These are phyloP conservation scores for Tylopilus subfusipes DNA, from an alignment of 768 basidiomycete species.

Conservation along the genomic window DNA sequence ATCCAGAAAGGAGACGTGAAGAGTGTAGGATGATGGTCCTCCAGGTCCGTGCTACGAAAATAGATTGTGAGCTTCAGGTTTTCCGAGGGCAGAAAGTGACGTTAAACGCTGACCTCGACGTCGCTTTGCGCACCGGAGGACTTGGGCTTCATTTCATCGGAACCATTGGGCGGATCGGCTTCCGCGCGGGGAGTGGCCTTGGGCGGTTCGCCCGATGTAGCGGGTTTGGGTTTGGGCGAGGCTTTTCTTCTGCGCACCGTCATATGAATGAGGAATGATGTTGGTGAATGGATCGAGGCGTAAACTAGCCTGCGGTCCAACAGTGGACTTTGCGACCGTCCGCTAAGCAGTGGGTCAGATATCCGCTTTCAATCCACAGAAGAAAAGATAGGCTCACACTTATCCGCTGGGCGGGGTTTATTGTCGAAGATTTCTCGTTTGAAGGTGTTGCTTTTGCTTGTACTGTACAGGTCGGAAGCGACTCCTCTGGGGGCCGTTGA, in stretches of 20 bases:
- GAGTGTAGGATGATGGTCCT: background rate
- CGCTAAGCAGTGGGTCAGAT: background rate
- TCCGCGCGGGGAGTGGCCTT: background rate
- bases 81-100: background rate
- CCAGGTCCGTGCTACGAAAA: background rate
- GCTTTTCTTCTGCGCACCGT: no score
- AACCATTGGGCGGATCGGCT: background rate
- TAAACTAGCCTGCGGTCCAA: background rate
- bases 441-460: background rate
- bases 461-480: background rate
- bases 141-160: background rate
- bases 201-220: no score
- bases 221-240: no score
- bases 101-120: background rate
- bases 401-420: background rate
- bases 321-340: background rate
- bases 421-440: background rate
- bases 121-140: background rate
- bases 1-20: no score
- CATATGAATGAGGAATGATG: background rate
- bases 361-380: background rate
- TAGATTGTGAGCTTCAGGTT: background rate
- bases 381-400: background rate
- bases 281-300: no score
- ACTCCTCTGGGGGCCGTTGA: background rate